These are phyloP conservation scores for Calonectria pteridis DNA, from an alignment of 2,329 filamentous ascomycete species.

Conservation along the genomic window DNA sequence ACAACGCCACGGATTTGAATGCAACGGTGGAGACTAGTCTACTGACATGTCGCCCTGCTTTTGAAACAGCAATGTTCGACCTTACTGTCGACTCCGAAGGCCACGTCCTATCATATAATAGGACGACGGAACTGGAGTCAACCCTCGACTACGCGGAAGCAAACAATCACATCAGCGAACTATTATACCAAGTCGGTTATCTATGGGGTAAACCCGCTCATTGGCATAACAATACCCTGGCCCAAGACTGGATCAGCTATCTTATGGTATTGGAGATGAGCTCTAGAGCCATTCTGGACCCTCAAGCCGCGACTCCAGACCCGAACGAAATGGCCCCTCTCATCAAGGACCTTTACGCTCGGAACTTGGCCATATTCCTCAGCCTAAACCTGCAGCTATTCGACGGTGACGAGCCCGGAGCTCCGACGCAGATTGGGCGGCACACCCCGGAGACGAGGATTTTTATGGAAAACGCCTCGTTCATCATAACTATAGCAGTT, in stretches of 20 bases:
- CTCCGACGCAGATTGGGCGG: conserved; percentile 24
- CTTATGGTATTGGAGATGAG: conserved; percentile 52
- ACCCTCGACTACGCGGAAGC: conserved; percentile 35
- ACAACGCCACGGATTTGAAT: conserved; percentile 15
- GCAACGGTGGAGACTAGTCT: conserved; percentile 34
- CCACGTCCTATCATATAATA: conserved; percentile 35
- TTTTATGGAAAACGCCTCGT: conserved; percentile 61
- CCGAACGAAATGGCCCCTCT: conserved; percentile 22
- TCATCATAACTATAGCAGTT: conserved; percentile 58
- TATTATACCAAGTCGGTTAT: conserved; percentile 28
- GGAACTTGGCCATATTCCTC: conserved; percentile 48
- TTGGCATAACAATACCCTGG: conserved; percentile 63
- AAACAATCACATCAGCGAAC: conserved; percentile 18
- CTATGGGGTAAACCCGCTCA: not conserved
- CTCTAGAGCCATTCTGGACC: conserved; percentile 49
- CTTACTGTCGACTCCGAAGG: conserved; percentile 46
- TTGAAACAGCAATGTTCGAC: conserved; percentile 51
- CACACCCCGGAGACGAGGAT: conserved; percentile 54
- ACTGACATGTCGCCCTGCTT: conserved; percentile 40
- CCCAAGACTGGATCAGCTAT: conserved; percentile 61
- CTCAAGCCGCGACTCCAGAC: conserved; percentile 35
- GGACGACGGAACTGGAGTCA: conserved; percentile 22
- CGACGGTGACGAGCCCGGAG: not conserved
- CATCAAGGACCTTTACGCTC: conserved; percentile 43
- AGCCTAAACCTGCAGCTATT: conserved; percentile 58